phyloP scores from a whole-genome alignment of 2,329 filamentous ascomycete species.

The Akanthomyces dipterigenus region DNA sequence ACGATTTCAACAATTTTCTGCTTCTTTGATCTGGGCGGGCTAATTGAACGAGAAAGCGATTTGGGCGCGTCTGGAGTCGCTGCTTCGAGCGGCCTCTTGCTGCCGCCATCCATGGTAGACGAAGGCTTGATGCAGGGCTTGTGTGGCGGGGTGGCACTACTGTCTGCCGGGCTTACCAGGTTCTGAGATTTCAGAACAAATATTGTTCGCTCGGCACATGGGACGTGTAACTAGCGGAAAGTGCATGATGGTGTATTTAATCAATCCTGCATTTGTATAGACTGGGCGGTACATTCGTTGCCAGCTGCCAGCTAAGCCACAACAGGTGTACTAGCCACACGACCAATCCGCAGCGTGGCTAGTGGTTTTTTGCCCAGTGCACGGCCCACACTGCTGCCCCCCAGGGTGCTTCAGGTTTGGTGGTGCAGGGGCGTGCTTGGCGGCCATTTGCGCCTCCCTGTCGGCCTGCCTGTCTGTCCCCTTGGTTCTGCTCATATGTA shows the following conservation, averaged over 20 bases:
- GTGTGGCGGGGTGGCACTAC: background rate
- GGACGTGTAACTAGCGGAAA: background rate
- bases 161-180: background rate
- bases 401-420: background rate
- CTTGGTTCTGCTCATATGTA: slow-evolving; percentile 1
- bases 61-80: slow-evolving; percentile 12
- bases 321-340: background rate
- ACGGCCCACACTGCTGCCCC: background rate
- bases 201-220: too few species aligned
- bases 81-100: background rate
- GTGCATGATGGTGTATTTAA: background rate
- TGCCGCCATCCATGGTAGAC: background rate
- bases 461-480: background rate
- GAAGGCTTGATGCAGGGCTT: background rate
- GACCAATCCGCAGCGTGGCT: background rate
- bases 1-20: slow-evolving; percentile 22
- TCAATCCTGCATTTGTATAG: background rate
- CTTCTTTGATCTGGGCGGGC: slow-evolving; percentile 35
- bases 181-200: too few species aligned
- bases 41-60: slow-evolving; percentile 35
- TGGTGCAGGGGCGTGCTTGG: background rate
- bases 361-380: background rate
- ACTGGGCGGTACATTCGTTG: too few species aligned
- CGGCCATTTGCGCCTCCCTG: slow-evolving; percentile 2
- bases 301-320: background rate